Evolutionary conservation across 805 yeast species (phyloP).

Genomic region (Sugiyamaella floridensis): DNA sequence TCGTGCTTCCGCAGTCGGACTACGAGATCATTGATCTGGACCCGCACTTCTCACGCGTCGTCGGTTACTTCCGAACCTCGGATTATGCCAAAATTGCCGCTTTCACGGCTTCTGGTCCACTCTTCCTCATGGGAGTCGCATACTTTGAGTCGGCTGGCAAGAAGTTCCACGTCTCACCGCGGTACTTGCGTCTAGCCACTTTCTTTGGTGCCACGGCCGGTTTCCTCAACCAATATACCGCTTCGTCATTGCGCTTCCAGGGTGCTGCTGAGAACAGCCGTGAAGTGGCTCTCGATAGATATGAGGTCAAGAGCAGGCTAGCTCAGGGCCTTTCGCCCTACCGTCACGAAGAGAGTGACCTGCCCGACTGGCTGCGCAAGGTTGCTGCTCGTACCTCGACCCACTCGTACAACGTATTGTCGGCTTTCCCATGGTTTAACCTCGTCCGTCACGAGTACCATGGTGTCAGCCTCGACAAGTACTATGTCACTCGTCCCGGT

Average conservation of each 20-base stretch:
- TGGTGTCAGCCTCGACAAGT: conserved; percentile 62
- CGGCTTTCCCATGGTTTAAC: conserved; percentile 76
- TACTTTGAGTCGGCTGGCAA: conserved; percentile 45
- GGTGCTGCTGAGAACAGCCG: conserved; percentile 67
- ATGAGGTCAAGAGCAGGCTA: conserved; percentile 60
- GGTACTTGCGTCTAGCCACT: conserved; percentile 55
- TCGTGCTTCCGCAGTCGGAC: conserved; percentile 16
- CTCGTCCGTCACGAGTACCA: conserved; percentile 75
- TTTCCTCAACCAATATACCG: conserved; percentile 59
- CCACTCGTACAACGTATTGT: conserved; percentile 53
- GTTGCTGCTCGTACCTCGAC: conserved; percentile 73
- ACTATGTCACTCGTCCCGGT: conserved; percentile 42
- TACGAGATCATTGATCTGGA: conserved; percentile 62
- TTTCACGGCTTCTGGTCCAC: conserved; percentile 45
- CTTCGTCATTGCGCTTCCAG: conserved; percentile 65
- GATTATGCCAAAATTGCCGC: conserved; percentile 52
- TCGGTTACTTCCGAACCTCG: conserved; percentile 60
- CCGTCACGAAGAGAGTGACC: conserved; percentile 46
- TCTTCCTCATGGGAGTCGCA: conserved; percentile 39
- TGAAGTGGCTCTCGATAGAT: conserved; percentile 68
- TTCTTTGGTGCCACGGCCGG: conserved; percentile 67
- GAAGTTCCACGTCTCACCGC: conserved; percentile 43
- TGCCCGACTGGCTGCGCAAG: conserved; percentile 65
- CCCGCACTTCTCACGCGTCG: conserved; percentile 68
- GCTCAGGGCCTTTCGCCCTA: conserved; percentile 61